Conservation (phyloP, 2,329 filamentous ascomycete species). For the Fusarium graminum region DNA sequence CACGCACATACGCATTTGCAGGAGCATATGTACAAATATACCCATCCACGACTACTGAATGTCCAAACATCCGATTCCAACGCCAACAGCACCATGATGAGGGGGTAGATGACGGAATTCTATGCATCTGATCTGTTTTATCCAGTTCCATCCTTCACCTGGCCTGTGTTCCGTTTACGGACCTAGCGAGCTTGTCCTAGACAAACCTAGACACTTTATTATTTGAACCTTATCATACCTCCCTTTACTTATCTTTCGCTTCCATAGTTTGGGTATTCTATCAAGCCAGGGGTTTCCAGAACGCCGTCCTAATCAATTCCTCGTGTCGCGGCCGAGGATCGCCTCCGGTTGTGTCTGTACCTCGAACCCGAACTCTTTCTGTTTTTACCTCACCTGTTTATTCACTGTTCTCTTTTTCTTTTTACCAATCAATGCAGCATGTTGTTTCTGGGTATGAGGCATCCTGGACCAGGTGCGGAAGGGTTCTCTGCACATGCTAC, state of each 20-base stretch:
- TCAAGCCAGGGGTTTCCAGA: slow-evolving; percentile 42
- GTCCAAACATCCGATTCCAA: slow-evolving; percentile 42
- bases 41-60: slow-evolving; percentile 47
- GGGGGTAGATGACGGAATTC: slow-evolving; percentile 42
- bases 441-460: slow-evolving; percentile 49
- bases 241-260: slow-evolving; percentile 40
- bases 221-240: slow-evolving; percentile 43
- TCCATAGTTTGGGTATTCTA: slow-evolving; percentile 48
- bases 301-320: slow-evolving; percentile 44
- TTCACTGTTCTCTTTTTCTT: slow-evolving; percentile 40
- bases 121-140: slow-evolving; percentile 43
- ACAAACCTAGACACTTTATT: slow-evolving; percentile 50
- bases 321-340: slow-evolving; percentile 39
- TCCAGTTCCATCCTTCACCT: slow-evolving; percentile 41
- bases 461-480: slow-evolving; percentile 47
- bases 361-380: slow-evolving; percentile 33
- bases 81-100: slow-evolving; percentile 36
- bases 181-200: slow-evolving; percentile 46
- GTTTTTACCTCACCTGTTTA: slow-evolving; percentile 29
- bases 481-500: slow-evolving; percentile 49
- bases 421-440: slow-evolving; percentile 43
- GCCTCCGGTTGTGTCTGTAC: slow-evolving; percentile 37
- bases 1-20: slow-evolving; percentile 50
- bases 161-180: slow-evolving; percentile 44
- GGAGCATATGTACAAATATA: slow-evolving; percentile 52